Evolutionary conservation across 805 yeast genomes (phyloP), one percentile per base, ranked within the genome.

Genomic region (Wickerhamomyces queroliae): DNA sequence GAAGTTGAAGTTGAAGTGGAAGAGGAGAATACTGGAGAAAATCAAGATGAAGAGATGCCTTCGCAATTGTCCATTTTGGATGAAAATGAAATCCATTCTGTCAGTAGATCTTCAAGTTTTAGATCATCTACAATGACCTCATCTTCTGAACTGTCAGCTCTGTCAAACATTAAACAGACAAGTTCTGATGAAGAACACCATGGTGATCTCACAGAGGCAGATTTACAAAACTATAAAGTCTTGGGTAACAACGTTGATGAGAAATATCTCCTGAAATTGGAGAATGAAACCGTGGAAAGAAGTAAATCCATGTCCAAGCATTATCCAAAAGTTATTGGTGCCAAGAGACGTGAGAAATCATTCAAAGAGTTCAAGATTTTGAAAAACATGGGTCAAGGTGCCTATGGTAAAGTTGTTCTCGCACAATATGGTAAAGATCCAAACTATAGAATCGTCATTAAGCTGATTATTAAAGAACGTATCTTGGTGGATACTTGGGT

Each of bases 401-500:
- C 98, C 0, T 93, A 93, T 55, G 99, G 99, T 11, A 86, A 87
- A 55, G 99, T 93, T 16, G 82, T 87, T 20, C 69, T 87, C 19
- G 93, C 86, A 4, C 74, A 74, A 57, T 84, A 82, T 53, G 75
- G 72, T 34, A 67, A 71, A 21, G 88, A 84, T 49, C 71, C 75
- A 0, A 62, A 62, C 2, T 81, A 85, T 57, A 74, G 70, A 44
- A 82, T 88, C 30, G 86, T 93, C 15, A 76, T 90, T 42, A 93
- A 93, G 60, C 80, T 95, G 50, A 93, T 93, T 36, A 84, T 86
- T 56, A 93, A 93, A 54, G 95, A 88, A 50, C 74, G 96, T 42
- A 93, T 93, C 52, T 67, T 93, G 52, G 96, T 93, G 10, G 99
- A 93, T 59, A 89, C 98, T 0, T 93, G 99, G 99, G 95, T 89